phyloP scores from a whole-genome alignment of 345 rosid species.

The Citrus sp. region DNA sequence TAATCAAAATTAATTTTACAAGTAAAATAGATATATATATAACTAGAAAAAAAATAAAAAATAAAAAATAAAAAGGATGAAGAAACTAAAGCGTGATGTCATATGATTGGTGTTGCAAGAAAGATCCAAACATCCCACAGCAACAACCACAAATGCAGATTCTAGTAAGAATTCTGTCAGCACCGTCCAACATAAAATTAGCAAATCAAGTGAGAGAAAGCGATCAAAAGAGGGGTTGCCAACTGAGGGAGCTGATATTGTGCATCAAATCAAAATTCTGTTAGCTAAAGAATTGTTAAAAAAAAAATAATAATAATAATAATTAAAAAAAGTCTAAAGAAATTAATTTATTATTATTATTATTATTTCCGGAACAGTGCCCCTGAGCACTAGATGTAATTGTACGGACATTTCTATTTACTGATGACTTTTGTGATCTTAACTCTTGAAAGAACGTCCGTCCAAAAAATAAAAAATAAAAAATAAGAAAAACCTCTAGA shows the following conservation, averaged over 20 bases:
- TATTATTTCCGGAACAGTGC: neutral
- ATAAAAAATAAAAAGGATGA: too few relatives aligned
- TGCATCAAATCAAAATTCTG: too few relatives aligned
- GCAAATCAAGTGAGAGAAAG: neutral
- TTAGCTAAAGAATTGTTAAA: neutral
- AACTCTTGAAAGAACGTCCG: too few relatives aligned
- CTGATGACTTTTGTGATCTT: too few relatives aligned
- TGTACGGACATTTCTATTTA: neutral
- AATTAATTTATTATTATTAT: too few relatives aligned
- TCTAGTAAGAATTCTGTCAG: neutral
- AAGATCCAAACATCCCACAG: neutral
- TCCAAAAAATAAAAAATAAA: too few relatives aligned
- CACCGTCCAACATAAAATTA: neutral
- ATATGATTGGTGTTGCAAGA: neutral
- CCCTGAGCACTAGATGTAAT: neutral
- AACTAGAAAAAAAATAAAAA: neutral
- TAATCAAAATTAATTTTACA: neutral
- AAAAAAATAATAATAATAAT: too few relatives aligned
- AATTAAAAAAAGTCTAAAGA: too few relatives aligned
- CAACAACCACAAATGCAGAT: conserved; percentile 1
- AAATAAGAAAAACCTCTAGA: too few relatives aligned
- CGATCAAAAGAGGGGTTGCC: neutral
- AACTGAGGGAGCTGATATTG: too few relatives aligned
- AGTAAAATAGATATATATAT: neutral
- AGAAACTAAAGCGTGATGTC: neutral